Conservation (phyloP, 208 protist species). For the Trypanosoma caninum region DNA sequence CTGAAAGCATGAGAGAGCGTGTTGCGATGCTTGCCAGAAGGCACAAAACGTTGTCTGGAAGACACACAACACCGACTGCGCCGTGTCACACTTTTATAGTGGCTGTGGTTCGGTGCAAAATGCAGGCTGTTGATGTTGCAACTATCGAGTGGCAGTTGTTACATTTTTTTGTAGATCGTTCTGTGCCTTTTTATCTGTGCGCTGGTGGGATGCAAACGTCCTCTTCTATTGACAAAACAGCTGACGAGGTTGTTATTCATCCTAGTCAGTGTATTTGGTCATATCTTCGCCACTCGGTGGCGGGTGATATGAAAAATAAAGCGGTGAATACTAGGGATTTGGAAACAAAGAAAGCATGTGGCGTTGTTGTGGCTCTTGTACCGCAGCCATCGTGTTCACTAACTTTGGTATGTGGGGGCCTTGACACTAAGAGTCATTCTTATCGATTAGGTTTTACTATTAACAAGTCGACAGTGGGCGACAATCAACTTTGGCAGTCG, state of each 20-base stretch:
- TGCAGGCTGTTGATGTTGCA: background rate
- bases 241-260: background rate
- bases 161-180: conserved; percentile 21
- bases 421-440: conserved; percentile 6
- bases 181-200: conserved; percentile 19
- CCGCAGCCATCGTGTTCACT: conserved; percentile 3
- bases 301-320: background rate
- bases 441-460: conserved; percentile 21
- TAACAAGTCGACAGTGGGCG: background rate
- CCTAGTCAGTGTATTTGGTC: conserved; percentile 20
- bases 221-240: background rate
- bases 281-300: background rate
- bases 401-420: conserved; percentile 19
- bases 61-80: background rate
- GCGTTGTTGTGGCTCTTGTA: conserved; percentile 22
- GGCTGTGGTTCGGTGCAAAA: conserved; percentile 16
- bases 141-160: conserved; percentile 16
- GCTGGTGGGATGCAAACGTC: background rate
- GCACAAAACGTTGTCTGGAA: background rate
- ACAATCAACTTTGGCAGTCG: no score
- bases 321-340: background rate
- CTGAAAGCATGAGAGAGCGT: background rate
- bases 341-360: background rate
- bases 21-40: background rate
- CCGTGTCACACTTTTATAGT: conserved; percentile 23